Conservation (phyloP, 352 stramenopile species). For the Globisporangium emineosum region DNA sequence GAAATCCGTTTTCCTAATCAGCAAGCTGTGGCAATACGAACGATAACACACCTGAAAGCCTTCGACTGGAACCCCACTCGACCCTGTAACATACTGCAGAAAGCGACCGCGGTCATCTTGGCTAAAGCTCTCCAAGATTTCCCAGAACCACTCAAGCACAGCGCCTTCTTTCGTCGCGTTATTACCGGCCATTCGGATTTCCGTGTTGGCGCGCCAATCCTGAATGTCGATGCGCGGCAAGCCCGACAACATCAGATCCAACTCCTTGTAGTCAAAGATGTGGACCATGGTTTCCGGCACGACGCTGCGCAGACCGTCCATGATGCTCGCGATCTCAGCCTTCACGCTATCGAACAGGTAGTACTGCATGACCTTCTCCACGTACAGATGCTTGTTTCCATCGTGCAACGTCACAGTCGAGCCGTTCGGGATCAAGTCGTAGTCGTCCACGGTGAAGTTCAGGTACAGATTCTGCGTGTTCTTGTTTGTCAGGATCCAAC, state of each 20-base stretch:
- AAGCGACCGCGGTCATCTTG: constrained; percentile 63
- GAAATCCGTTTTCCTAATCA: background rate
- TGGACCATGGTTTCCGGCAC: constrained; percentile 94
- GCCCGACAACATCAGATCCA: constrained; percentile 82
- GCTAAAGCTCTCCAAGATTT: constrained; percentile 55
- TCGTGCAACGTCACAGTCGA: constrained; percentile 81
- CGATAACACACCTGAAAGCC: constrained; percentile 54
- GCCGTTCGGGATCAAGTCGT: constrained; percentile 66
- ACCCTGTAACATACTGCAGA: constrained; percentile 84
- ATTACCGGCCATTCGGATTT: constrained; percentile 36
- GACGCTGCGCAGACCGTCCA: constrained; percentile 92
- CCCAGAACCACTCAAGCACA: constrained; percentile 80
- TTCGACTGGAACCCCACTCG: constrained; percentile 73
- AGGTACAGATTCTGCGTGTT: constrained; percentile 51
- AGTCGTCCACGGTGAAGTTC: constrained; percentile 58
- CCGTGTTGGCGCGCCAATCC: constrained; percentile 85
- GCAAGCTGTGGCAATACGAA: background rate
- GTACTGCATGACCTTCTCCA: constrained; percentile 92
- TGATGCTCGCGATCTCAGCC: constrained; percentile 79
- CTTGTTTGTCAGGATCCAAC: constrained; percentile 55
- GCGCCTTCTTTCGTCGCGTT: constrained; percentile 30
- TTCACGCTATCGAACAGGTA: constrained; percentile 92
- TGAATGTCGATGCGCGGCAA: constrained; percentile 78
- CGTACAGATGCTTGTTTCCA: constrained; percentile 94
- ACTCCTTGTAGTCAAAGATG: constrained; percentile 98